Base-by-base conservation (phyloP, 805 yeast species). In the Candida lessepsii region DNA sequence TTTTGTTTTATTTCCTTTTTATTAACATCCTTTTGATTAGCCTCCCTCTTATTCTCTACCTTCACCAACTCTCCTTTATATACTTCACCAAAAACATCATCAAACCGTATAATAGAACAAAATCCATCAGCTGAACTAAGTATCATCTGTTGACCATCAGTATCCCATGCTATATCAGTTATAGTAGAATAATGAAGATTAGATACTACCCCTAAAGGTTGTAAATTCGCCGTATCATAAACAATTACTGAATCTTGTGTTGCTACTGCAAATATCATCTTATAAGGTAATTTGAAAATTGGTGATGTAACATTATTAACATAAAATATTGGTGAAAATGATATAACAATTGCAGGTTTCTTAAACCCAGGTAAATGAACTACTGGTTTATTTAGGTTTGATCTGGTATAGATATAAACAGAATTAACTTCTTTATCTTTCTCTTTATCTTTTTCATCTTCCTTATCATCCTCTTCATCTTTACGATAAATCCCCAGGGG, bases 91-190 rank as follows among this genome's bases (percentile, higher is more conserved):
- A 87, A 67, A 9, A 78, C 69, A 2, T 63, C 72, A 2, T 63
- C 59, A 24, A 40, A 40, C 27, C 19, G 15, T 19, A 90, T 59
- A 32, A 74, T 73, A 1, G 96, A 83, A 48, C 96, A 84, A 58
- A 89, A 91, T 14, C 98, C 98, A 59, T 93, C 99, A 0, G 95
- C 85, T 0, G 96, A 86, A 5, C 95, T 80, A 17, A 86, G 70
- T 50, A 91, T 67, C 13, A 93, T 60, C 10, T 76, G 64, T 11
- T 62, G 60, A 0, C 98, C 99, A 58, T 86, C 89, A 4, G 65
- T 61, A 16, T 86, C 74, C 99, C 99, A 93, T 7, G 83, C 64
- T 35, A 91, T 54, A 57, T 93, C 99, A 0, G 99, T 90, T 24
- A 93, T 73, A 1, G 93, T 79, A 2, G 95, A 81, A 54, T 90